Base-by-base conservation (phyloP, 2,329 filamentous ascomycete genomes). In the Rhynchosporium agropyri region DNA sequence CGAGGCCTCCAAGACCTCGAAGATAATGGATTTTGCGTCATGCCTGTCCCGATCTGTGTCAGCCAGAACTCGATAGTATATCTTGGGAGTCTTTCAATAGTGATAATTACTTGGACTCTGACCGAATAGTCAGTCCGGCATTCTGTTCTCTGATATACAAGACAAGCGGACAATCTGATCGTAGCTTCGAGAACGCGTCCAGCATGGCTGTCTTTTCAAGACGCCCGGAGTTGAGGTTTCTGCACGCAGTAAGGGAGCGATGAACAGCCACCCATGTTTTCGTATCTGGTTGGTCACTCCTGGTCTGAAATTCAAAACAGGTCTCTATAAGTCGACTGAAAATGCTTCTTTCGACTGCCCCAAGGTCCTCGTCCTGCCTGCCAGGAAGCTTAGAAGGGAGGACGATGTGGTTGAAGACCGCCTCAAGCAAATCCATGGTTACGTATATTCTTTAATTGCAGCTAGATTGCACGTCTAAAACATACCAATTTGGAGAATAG, bases 1-100 rank as follows among this genome's bases (percentile, higher is more conserved):
- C 0, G 85, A 85, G 0, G 82, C 77, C 70, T 89, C 86, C 62
- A 89, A 89, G 0, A 79, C 78, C 71, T 89, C 87, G 54, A 88
- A 81, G 64, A 84, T 45, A 68, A 80, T 64, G 69, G 67, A 28
- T 61, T 74, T 36, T 31, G 67, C 45, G 13, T 60, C 36, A 20
- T 64, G 51, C 62, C 72, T 73, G 62, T 36, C 59, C 50, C 51
- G 60, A 49, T 58, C 46, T 55, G 55, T 40, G n/a, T 70, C 63
- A 46, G 60, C 43, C 28, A 62, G 50, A 56, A 65, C 51, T 66
- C 36, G 54, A 36, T 36, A 36, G 33, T 36, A 36, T 36, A 9
- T 36, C 5, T 36, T 9, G 28, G 46, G 42, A 58, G 36, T 59
- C 49, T 50, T 31, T 50, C 48, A 15, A 45, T 26, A 29, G 56